phyloP scores from a whole-genome alignment of 345 rosid genomes.

The Sapria himalayana region DNA sequence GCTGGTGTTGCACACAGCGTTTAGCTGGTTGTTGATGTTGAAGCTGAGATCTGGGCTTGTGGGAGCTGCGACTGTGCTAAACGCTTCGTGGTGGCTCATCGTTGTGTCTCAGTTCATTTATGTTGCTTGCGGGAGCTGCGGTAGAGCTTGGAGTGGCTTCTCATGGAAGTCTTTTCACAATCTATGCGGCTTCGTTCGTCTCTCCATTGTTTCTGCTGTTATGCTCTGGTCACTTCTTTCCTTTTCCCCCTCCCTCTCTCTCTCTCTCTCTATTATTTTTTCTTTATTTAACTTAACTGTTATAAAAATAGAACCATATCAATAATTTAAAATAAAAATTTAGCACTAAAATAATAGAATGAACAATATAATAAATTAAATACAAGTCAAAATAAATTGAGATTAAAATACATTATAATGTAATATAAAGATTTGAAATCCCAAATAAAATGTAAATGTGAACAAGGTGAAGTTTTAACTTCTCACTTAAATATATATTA shows the following conservation, averaged over 20 bases:
- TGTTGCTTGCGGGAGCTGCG: slow-evolving; percentile 52
- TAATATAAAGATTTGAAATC: too few relatives aligned
- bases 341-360: too few relatives aligned
- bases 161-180: slow-evolving; percentile 60
- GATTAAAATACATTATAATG: too few relatives aligned
- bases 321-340: too few relatives aligned
- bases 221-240: slow-evolving; percentile 62
- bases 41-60: slow-evolving; percentile 48
- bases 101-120: slow-evolving; percentile 31
- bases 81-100: slow-evolving; percentile 55
- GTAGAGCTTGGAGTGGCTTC: slow-evolving; percentile 64
- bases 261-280: background rate
- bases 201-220: slow-evolving; percentile 75
- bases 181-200: slow-evolving; percentile 43
- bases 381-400: too few relatives aligned
- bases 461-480: too few relatives aligned
- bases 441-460: too few relatives aligned
- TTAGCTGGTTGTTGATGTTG: slow-evolving; percentile 54
- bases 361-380: too few relatives aligned
- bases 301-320: too few relatives aligned
- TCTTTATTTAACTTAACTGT: too few relatives aligned
- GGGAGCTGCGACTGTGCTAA: slow-evolving; percentile 51
- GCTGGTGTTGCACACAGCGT: slow-evolving; percentile 28
- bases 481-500: too few relatives aligned
- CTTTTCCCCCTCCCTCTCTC: background rate